Base-by-base conservation (phyloP, 192 early-diverging fungal genomes). In the Coemansia asiatica region DNA sequence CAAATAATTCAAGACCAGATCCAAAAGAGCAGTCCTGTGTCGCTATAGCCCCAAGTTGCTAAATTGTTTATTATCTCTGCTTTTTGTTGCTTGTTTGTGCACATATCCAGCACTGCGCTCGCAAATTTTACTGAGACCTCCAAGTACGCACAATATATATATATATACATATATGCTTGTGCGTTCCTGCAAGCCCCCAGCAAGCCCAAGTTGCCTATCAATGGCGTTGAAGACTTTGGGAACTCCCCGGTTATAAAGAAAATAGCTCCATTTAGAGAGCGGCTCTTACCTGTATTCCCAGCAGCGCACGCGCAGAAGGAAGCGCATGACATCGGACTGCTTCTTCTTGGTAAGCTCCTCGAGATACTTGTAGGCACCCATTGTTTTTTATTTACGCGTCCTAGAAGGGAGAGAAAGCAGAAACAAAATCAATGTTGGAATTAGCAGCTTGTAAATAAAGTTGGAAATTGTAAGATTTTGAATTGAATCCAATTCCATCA, bases 291-390 rank as follows among this genome's bases (percentile, higher is more conserved):
- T 88, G 92, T 88, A 95, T 85, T 96, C 95, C 96, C 95, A 97
- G 86, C 92, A 94, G 84, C 96, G 87, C 61, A 98, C 91, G 76
- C 96, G 93, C 81, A 94, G 89, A 72, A 98, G 89, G 89, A 98
- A 98, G 82, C 95, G 94, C 84, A 98, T 88, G 66, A 98, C 95
- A 87, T 99, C 97, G 66, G 94, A 96, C 85, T 98, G 95, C 91
- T 98, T 98, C 94, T 97, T 98, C 87, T 96, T 97, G 85, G 92
- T 88, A 67, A 98, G 89, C 87, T 97, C 95, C 83, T 90, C 88
- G 73, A 94, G 85, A 84, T 94, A 94, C 82, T 92, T 92, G 88
- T 94, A 94, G 68, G 91, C 91, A 84, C 83, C 84, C 83, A 86
- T 83, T 76, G 67, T 69, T 72, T 27, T 56, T 61, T 79, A 73